phyloP scores from a whole-genome alignment of 768 basidiomycete species.

The Floccularia luteovirens region DNA sequence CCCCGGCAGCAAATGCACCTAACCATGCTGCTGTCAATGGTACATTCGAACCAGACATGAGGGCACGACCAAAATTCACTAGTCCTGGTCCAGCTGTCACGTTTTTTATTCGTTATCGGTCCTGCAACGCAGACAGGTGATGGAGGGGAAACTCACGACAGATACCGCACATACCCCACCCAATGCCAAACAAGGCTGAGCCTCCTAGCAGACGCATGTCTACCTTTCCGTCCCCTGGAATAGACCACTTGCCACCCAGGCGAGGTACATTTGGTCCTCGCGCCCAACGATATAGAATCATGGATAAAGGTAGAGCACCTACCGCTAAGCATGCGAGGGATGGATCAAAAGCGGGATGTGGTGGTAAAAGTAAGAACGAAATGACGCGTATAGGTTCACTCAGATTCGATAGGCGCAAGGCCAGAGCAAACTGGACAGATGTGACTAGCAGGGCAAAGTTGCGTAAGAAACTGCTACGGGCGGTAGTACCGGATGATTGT shows the following conservation, averaged over 20 bases:
- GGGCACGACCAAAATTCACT: constrained; percentile 48
- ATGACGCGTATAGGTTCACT: constrained; percentile 40
- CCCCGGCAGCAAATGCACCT: constrained; percentile 28
- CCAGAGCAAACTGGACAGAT: constrained; percentile 43
- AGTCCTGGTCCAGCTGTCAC: constrained; percentile 51
- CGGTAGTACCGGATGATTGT: constrained; percentile 4
- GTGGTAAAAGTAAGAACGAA: constrained; percentile 44
- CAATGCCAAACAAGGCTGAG: constrained; percentile 50
- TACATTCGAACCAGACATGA: constrained; percentile 24
- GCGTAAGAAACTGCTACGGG: constrained; percentile 19
- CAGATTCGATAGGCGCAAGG: constrained; percentile 46
- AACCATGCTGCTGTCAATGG: constrained; percentile 32
- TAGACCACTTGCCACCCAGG: constrained; percentile 36
- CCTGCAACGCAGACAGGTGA: neutral
- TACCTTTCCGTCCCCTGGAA: constrained; percentile 30
- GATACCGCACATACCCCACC: constrained; percentile 54
- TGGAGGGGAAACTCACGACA: constrained; percentile 41
- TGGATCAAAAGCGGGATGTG: constrained; percentile 43
- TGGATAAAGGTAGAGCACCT: constrained; percentile 40
- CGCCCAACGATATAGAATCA: constrained; percentile 34
- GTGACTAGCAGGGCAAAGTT: constrained; percentile 32
- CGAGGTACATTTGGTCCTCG: constrained; percentile 23
- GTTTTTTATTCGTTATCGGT: too few relatives aligned
- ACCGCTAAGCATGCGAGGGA: constrained; percentile 46
- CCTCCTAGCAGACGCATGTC: constrained; percentile 41